Evolutionary conservation across 495 filamentous ascomycete species (phyloP), one percentile per base, ranked within the genome.

Genomic region (Pseudevernia furfuracea): DNA sequence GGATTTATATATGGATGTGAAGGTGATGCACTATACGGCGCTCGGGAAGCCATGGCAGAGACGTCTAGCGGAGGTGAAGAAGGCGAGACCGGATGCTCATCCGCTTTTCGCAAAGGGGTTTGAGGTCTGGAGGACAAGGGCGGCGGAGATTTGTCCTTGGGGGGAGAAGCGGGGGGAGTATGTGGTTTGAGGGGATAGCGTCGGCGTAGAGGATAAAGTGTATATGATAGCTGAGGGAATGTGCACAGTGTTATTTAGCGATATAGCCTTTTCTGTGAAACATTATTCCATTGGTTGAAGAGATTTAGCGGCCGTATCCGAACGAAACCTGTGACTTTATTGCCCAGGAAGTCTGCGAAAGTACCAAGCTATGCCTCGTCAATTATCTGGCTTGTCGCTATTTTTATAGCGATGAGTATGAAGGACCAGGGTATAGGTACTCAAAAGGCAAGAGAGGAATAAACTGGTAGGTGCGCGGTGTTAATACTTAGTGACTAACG

Each of bases 1-100:
- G 17, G 58, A 61, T 48, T 52, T 72, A 38, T 68, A 66, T 39
- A 28, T 61, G 1, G n/a, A 66, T n/a, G 68, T 55, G 7, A 71
- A 72, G 61, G 59, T 72, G 23, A 34, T 72, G 52, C 71, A 72
- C 58, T 72, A 68, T 23, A 72, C 71, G 28, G 71, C 71, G 4
- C 28, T 68, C 14, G 71, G 63, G 3, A 72, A 72, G 58, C 71
- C 71, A 10, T 72, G 71, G 71, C 37, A 58, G 59, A 59, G 67
- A 4, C 44, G 32, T 19, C 28, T 60, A 0, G 60, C 34, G 2
- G 59, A 68, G 21, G 32, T 71, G 1, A 11, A 12, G 7, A 9
- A 23, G 2, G 14, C 23, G 25, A 71, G 44, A 11, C 61, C 66
- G 12, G 15, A 19, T 12, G 66, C 65, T 34, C 70, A 71, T 60